A percentile compares a stretch with the other conserved stretches of the same genome.
phyloP scores from a whole-genome alignment of 192 early-diverging fungal genomes.

The Backusella morwellensis region DNA sequence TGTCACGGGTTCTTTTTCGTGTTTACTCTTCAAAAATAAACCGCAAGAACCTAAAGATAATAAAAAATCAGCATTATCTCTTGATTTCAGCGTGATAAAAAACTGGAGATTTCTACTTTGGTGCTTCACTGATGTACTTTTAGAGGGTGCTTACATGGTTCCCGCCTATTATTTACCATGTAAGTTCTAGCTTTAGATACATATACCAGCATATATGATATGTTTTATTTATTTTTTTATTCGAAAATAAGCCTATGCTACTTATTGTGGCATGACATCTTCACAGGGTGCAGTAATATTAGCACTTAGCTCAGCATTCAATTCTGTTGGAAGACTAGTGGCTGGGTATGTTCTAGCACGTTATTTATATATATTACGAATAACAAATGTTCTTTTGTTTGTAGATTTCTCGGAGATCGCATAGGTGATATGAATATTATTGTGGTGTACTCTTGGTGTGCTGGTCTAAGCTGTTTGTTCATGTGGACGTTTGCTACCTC shows the following conservation, averaged over 20 bases:
- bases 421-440: conserved; percentile 34
- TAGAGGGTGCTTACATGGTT: conserved; percentile 26
- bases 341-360: conserved; percentile 16
- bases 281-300: conserved; percentile 27
- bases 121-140: conserved; percentile 24
- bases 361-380: background rate
- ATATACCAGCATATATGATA: too few relatives aligned
- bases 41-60: background rate
- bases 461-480: conserved; percentile 16
- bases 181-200: background rate
- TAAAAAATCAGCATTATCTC: background rate
- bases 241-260: conserved; percentile 16
- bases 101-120: conserved; percentile 25
- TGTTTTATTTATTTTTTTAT: background rate
- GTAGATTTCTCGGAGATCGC: conserved; percentile 17
- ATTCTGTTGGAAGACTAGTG: conserved; percentile 25
- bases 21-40: conserved; percentile 20
- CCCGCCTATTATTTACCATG: conserved; percentile 32
- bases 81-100: conserved; percentile 27
- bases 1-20: conserved; percentile 11
- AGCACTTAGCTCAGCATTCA: conserved; percentile 20
- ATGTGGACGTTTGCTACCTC: conserved; percentile 36
- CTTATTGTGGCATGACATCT: conserved; percentile 11
- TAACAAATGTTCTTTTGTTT: background rate
- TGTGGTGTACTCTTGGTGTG: conserved; percentile 23